phyloP scores from a whole-genome alignment of 2,329 filamentous ascomycete genomes.

The Cryphonectria carpinicola region DNA sequence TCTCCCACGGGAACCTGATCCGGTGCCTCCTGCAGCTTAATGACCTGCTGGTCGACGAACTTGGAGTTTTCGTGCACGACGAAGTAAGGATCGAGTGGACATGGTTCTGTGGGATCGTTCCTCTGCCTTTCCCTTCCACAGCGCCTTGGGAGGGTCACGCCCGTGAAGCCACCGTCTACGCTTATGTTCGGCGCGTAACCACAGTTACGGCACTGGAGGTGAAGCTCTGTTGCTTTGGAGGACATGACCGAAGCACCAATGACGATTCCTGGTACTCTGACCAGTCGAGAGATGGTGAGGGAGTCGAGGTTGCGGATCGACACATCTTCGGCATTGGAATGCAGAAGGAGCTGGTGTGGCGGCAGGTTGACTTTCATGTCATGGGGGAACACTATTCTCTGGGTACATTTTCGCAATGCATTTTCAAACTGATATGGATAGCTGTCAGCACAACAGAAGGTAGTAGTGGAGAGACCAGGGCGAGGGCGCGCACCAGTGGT shows the following conservation, averaged over 20 bases:
- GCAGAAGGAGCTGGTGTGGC: conserved; percentile 91
- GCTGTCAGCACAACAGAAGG: conserved; percentile 16
- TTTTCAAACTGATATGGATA: conserved; percentile 73
- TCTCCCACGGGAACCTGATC: conserved; percentile 98
- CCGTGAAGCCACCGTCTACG: conserved; percentile 84
- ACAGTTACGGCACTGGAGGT: conserved; percentile 89
- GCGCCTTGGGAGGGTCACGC: conserved; percentile 79
- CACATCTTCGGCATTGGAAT: conserved; percentile 87
- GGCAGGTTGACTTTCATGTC: conserved; percentile 71
- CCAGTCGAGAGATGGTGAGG: conserved; percentile 89
- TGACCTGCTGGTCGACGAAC: conserved; percentile 97
- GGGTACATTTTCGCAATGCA: conserved; percentile 87
- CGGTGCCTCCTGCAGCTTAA: conserved; percentile 96
- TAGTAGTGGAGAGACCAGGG: not conserved
- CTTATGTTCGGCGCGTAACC: conserved; percentile 70
- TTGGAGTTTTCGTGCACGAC: conserved; percentile 91
- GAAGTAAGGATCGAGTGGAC: conserved; percentile 93
- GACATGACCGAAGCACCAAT: conserved; percentile 97
- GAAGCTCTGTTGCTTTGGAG: conserved; percentile 86
- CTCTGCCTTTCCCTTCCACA: conserved; percentile 68
- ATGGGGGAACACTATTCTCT: conserved; percentile 88
- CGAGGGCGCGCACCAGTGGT: conserved; percentile 68
- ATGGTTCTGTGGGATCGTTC: conserved; percentile 73
- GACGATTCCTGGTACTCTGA: conserved; percentile 94
- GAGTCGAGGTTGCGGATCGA: conserved; percentile 95